Evolutionary conservation across 2,329 filamentous ascomycete species (phyloP).

Genomic region (Aspergillus arachidicola): DNA sequence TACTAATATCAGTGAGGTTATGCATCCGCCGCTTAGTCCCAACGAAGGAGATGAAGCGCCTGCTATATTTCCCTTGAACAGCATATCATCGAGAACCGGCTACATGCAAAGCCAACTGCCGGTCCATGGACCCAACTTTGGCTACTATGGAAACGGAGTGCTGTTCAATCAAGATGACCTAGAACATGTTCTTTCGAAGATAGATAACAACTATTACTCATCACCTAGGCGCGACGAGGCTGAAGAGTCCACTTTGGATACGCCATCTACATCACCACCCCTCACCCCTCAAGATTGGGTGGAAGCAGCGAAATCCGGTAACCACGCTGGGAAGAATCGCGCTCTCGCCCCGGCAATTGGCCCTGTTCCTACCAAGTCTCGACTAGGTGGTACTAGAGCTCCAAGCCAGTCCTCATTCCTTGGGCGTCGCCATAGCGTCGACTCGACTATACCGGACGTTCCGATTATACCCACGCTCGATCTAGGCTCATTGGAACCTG

Average conservation of each 20-base stretch:
- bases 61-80: constrained; percentile 36
- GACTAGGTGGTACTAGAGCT: constrained; percentile 19
- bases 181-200: constrained; percentile 24
- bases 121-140: constrained; percentile 25
- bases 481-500: constrained; percentile 27
- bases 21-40: constrained; percentile 25
- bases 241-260: constrained; percentile 14
- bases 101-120: constrained; percentile 28
- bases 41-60: constrained; percentile 28
- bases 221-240: constrained; percentile 20
- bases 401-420: constrained; percentile 30
- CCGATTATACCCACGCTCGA: constrained; percentile 33
- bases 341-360: constrained; percentile 12
- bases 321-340: constrained; percentile 21
- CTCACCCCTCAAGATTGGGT: constrained; percentile 47
- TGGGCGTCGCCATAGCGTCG: constrained; percentile 30
- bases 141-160: constrained; percentile 23
- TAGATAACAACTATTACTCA: constrained; percentile 26
- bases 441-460: constrained; percentile 26
- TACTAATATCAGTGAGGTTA: constrained; percentile 35
- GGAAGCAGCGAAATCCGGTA: constrained; percentile 38
- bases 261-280: constrained; percentile 30
- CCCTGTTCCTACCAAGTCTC: constrained; percentile 13
- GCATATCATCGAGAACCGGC: constrained; percentile 29
- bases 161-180: constrained; percentile 25